Conservation (phyloP, 2,329 filamentous ascomycete genomes). For the Aureobasidium leucospermi region DNA sequence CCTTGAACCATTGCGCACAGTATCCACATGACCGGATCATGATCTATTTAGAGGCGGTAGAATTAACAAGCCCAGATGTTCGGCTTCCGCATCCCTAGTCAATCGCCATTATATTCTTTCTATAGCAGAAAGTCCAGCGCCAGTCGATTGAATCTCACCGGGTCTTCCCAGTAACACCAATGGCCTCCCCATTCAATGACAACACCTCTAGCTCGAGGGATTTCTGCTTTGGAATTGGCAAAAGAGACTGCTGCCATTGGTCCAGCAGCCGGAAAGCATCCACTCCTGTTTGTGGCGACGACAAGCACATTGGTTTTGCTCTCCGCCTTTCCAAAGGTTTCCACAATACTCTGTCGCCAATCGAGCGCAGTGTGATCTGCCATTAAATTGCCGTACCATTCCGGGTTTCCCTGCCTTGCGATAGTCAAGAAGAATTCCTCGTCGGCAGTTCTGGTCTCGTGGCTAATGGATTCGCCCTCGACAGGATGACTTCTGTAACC, state of each 20-base stretch:
- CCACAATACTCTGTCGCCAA: constrained; percentile 8
- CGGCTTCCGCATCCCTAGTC: too few relatives aligned
- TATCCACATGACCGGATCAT: too few relatives aligned
- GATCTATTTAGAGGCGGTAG: too few relatives aligned
- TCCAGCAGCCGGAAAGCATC: background rate
- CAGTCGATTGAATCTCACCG: background rate
- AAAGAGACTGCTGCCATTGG: background rate
- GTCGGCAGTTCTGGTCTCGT: background rate
- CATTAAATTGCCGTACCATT: constrained; percentile 9
- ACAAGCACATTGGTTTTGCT: background rate
- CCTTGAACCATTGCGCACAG: too few relatives aligned
- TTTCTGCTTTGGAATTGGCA: background rate
- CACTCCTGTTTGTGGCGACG: background rate
- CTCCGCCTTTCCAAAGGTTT: background rate
- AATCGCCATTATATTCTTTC: too few relatives aligned
- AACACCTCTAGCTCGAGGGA: background rate
- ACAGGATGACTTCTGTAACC: constrained; percentile 5
- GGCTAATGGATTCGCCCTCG: background rate
- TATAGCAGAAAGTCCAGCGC: background rate
- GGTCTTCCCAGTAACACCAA: constrained; percentile 6
- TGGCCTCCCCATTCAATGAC: constrained; percentile 1
- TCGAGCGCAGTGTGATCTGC: constrained; percentile 1
- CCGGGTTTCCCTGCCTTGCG: background rate
- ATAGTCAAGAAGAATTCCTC: constrained; percentile 4
- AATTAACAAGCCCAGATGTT: too few relatives aligned